Evolutionary conservation across 192 early-diverging fungal genomes (phyloP).

Genomic region (Backusella morwellensis): DNA sequence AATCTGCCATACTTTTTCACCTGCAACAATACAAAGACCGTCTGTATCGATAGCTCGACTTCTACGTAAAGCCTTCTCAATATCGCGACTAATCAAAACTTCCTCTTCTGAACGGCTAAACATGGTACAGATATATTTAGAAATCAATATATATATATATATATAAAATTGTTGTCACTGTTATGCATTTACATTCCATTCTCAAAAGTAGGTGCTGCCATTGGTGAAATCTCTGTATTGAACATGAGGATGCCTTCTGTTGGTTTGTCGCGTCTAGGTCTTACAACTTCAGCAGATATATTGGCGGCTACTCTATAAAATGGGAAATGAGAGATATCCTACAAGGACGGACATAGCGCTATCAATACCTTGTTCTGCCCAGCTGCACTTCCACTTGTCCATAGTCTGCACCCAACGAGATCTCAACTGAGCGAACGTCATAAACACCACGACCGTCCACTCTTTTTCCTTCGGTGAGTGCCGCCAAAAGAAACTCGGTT

Average conservation of each 20-base stretch:
- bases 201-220: slow-evolving; percentile 81
- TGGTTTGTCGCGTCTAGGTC: slow-evolving; percentile 71
- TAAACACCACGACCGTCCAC: slow-evolving; percentile 77
- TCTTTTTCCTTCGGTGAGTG: slow-evolving; percentile 67
- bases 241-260: slow-evolving; percentile 88
- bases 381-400: slow-evolving; percentile 79
- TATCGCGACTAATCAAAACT: slow-evolving; percentile 76
- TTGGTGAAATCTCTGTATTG: slow-evolving; percentile 83
- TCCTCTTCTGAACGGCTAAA: slow-evolving; percentile 76
- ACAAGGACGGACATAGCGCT: no score
- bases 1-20: slow-evolving; percentile 94
- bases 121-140: background rate
- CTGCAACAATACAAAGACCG: slow-evolving; percentile 93
- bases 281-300: slow-evolving; percentile 67
- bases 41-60: slow-evolving; percentile 93
- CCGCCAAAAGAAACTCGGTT: slow-evolving; percentile 67
- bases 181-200: slow-evolving; percentile 48
- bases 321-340: background rate
- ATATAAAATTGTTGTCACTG: background rate
- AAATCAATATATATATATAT: background rate
- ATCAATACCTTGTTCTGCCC: slow-evolving; percentile 72
- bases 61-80: slow-evolving; percentile 86
- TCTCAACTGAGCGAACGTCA: slow-evolving; percentile 68
- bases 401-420: slow-evolving; percentile 65
- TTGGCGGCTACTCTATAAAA: slow-evolving; percentile 58